These are phyloP conservation scores for Saturnispora silvae DNA, from an alignment of 805 yeast species.

Conservation along the genomic window DNA sequence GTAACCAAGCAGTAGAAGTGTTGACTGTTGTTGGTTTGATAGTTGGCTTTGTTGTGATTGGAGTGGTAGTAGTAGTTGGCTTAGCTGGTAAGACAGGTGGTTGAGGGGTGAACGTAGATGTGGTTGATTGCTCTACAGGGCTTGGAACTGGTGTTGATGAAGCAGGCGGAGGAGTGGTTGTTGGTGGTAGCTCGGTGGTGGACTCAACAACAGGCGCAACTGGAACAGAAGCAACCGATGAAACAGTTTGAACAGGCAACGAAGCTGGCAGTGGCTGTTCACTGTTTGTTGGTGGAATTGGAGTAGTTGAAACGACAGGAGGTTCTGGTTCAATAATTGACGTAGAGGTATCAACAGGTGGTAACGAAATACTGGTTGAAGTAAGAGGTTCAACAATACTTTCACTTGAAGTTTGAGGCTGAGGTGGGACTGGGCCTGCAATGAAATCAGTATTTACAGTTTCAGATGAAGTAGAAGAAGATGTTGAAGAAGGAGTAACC, in stretches of 20 bases:
- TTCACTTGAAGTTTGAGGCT: no score
- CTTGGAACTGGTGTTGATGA: no score
- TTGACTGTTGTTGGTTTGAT: conserved; percentile 5
- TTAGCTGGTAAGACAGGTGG: conserved; percentile 4
- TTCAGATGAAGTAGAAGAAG: no score
- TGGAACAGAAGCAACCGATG: no score
- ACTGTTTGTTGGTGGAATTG: not conserved
- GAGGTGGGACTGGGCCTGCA: no score
- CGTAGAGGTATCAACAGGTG: not conserved
- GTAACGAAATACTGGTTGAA: not conserved
- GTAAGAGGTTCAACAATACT: no score
- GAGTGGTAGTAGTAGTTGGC: not conserved
- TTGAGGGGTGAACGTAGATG: not conserved
- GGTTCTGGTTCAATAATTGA: not conserved
- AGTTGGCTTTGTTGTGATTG: not conserved
- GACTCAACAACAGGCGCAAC: no score
- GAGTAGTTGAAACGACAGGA: not conserved
- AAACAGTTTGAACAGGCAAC: no score
- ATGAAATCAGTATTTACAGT: no score
- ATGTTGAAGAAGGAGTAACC: not conserved
- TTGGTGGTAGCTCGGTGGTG: no score
- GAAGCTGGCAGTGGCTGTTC: no score
- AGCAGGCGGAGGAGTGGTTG: no score
- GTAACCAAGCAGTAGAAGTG: conserved; percentile 12
- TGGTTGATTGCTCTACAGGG: not conserved